These are phyloP conservation scores for Allium sativum DNA, from an alignment of 106 monocot genomes.

Conservation along the genomic window DNA sequence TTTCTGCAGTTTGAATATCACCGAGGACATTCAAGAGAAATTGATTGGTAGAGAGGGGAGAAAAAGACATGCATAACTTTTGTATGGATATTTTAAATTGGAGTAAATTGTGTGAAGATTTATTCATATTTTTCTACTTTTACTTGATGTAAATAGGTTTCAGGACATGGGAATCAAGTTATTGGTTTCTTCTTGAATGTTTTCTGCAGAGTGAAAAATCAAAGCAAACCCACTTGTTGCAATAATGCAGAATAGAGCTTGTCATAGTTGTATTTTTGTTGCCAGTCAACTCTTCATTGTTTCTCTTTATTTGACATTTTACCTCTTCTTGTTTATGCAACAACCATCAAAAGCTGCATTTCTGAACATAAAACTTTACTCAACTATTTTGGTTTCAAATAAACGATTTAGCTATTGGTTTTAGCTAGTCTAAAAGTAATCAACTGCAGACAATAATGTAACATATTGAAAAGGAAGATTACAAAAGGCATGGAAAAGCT, in stretches of 20 bases:
- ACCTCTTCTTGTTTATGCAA: not conserved
- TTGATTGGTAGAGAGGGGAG: not conserved
- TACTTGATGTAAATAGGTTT: slow-evolving; percentile 21
- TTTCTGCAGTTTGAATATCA: slow-evolving; percentile 37
- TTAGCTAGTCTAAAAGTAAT: slow-evolving; percentile 2
- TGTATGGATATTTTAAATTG: not conserved
- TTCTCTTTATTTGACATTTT: not conserved
- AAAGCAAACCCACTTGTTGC: no score
- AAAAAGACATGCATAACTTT: slow-evolving; percentile 1
- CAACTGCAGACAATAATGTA: not conserved
- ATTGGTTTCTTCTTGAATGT: not conserved
- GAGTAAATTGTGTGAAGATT: slow-evolving; percentile 1
- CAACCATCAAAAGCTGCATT: no score
- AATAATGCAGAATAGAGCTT: slow-evolving; percentile 25
- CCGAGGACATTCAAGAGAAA: not conserved
- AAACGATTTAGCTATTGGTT: no score
- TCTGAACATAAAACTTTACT: no score
- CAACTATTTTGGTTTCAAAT: no score
- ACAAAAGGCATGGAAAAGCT: not conserved
- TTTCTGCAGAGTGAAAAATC: not conserved
- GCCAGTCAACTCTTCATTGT: not conserved
- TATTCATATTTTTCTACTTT: slow-evolving; percentile 17
- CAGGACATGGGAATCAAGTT: slow-evolving; percentile 10
- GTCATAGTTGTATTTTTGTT: not conserved
- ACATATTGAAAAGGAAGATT: not conserved